Evolutionary conservation across 2,329 filamentous ascomycete species (phyloP).

Genomic region (Epicoccum nigrum): DNA sequence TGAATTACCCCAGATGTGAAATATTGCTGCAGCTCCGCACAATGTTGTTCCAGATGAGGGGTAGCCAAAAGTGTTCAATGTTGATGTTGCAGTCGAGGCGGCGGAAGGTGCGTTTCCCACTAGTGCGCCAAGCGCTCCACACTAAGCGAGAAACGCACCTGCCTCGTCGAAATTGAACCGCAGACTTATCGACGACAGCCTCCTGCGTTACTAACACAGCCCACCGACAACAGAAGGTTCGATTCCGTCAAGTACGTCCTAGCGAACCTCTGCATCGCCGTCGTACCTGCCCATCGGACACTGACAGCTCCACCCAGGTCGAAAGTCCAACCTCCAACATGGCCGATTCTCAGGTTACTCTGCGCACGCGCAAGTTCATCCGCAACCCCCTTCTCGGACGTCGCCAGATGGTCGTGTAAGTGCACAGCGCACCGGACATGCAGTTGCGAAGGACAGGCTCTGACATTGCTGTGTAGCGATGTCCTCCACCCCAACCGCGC

Average conservation of each 20-base stretch:
- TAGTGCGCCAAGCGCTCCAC: constrained; percentile 11
- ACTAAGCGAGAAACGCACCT: constrained; percentile 19
- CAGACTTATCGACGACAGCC: constrained; percentile 20
- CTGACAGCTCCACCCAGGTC: constrained; percentile 37
- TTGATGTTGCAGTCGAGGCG: constrained; percentile 4
- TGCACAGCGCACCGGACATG: constrained; percentile 29
- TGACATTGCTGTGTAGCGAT: constrained; percentile 69
- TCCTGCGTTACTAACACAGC: constrained; percentile 32
- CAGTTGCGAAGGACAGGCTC: constrained; percentile 29
- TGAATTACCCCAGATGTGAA: background rate
- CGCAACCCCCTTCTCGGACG: constrained; percentile 98
- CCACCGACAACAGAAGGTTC: constrained; percentile 41
- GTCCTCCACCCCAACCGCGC: constrained; percentile 98
- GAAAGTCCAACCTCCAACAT: constrained; percentile 64
- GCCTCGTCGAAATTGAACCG: constrained; percentile 7
- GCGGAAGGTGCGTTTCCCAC: constrained; percentile 1
- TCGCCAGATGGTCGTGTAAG: constrained; percentile 99
- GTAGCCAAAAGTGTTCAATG: background rate
- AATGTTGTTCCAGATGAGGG: constrained; percentile 4
- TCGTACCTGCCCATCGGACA: constrained; percentile 9
- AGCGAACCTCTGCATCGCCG: constrained; percentile 14
- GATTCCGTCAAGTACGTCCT: constrained; percentile 42
- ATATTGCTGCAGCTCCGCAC: constrained; percentile 1
- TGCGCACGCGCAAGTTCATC: constrained; percentile 99
- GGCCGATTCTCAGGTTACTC: constrained; percentile 72